These are phyloP conservation scores for Rhexocercosporidium sp. DNA, from an alignment of 2,329 filamentous ascomycete species.

Conservation along the genomic window DNA sequence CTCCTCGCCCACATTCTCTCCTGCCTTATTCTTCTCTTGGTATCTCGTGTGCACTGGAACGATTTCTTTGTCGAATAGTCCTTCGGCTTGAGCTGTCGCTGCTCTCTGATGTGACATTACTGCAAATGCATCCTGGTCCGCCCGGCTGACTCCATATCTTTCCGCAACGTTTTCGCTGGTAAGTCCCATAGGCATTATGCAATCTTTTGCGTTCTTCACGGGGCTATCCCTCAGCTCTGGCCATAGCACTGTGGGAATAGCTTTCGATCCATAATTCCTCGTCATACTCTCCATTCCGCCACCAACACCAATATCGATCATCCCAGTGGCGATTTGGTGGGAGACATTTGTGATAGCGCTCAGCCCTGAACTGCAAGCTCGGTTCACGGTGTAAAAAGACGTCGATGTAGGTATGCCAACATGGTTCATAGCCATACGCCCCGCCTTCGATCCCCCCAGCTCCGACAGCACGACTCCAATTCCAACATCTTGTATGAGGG, in stretches of 20 bases:
- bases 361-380: slow-evolving; percentile 81
- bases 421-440: slow-evolving; percentile 88
- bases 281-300: slow-evolving; percentile 98
- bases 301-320: slow-evolving; percentile 76
- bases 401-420: slow-evolving; percentile 76
- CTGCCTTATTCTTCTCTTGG: slow-evolving; percentile 67
- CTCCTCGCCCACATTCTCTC: slow-evolving; percentile 57
- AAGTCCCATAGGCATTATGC: slow-evolving; percentile 92
- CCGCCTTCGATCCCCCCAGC: slow-evolving; percentile 88
- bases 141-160: slow-evolving; percentile 73
- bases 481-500: slow-evolving; percentile 77
- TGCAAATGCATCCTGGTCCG: slow-evolving; percentile 85
- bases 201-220: slow-evolving; percentile 76
- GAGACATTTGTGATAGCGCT: slow-evolving; percentile 78
- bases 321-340: slow-evolving; percentile 74
- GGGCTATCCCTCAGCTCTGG: slow-evolving; percentile 68
- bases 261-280: slow-evolving; percentile 80
- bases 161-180: slow-evolving; percentile 88
- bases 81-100: slow-evolving; percentile 68
- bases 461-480: slow-evolving; percentile 91
- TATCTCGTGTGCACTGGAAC: slow-evolving; percentile 77
- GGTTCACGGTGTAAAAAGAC: slow-evolving; percentile 84
- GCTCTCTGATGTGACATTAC: slow-evolving; percentile 77
- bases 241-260: slow-evolving; percentile 87
- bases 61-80: slow-evolving; percentile 79